phyloP scores from a whole-genome alignment of 2,329 filamentous ascomycete genomes.

The Neopestalotiopsis sp. region DNA sequence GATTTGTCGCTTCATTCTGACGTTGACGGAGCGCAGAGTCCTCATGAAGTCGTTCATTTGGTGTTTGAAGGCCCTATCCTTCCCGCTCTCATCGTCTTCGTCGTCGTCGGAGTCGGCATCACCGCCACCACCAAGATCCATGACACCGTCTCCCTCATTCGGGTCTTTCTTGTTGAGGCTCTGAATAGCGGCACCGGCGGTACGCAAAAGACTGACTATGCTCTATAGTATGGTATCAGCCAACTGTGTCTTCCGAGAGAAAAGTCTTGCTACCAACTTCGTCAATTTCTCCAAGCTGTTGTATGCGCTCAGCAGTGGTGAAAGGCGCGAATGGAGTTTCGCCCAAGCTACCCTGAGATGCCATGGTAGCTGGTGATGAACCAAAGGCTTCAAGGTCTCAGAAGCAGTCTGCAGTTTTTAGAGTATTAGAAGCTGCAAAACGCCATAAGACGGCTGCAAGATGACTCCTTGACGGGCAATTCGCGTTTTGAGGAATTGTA shows the following conservation, averaged over 20 bases:
- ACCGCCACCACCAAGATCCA: conserved; percentile 12
- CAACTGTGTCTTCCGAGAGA: conserved; percentile 47
- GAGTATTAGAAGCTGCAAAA: not conserved
- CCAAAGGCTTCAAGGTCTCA: too few species aligned
- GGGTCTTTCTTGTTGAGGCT: conserved; percentile 59
- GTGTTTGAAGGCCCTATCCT: conserved; percentile 62
- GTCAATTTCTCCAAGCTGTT: conserved; percentile 81
- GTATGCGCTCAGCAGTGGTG: conserved; percentile 77
- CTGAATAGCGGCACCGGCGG: conserved; percentile 66
- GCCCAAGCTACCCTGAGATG: conserved; percentile 26
- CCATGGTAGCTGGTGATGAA: conserved; percentile 16
- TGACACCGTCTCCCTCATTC: conserved; percentile 28
- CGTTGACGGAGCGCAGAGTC: conserved; percentile 75
- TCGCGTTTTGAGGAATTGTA: not conserved
- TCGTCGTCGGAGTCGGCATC: conserved; percentile 17
- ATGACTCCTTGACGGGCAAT: too few species aligned
- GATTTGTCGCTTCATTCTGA: conserved; percentile 75
- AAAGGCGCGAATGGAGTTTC: conserved; percentile 56
- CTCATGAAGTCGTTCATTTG: conserved; percentile 72
- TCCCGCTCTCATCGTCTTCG: conserved; percentile 30
- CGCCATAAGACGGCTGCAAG: not conserved
- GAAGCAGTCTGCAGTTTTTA: too few species aligned
- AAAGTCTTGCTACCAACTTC: conserved; percentile 51
- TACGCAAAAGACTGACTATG: conserved; percentile 55
- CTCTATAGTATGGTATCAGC: conserved; percentile 40